Base-by-base conservation (phyloP, 1,139 yeast genomes). In the Taphrina sp. region DNA sequence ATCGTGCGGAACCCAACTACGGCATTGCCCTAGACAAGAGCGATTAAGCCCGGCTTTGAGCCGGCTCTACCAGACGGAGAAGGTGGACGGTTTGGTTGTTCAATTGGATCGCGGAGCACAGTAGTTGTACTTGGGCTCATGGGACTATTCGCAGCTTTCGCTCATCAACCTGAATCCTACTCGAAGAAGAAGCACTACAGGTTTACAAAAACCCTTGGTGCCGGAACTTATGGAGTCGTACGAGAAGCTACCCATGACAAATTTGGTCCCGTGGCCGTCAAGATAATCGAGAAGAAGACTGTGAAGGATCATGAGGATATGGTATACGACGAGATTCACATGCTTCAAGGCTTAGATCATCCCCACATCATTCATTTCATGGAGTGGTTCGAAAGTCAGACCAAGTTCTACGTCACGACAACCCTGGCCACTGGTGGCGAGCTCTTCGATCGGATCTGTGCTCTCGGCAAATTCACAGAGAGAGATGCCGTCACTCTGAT, bases 181-280 rank as follows among this genome's bases (percentile, higher is more conserved):
- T 34, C 43, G 12, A 23, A 33, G 24, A 44, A 52, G 57, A 36
- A 22, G 34, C 52, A 52, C 41, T 52, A 52, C 37, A 46, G 31
- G 33, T 36, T 52, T 34, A 36, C 45, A 10, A 34, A 33, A 20
- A 45, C 52, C n/a, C 46, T 52, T 3, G 96, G 96, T 4, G 95
- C 95, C 0, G 96, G 96, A 2, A 80, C 95, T 1, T 89, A 85
- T 72, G 96, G 96, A 31, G 83, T 87, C 19, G 96, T 89, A 3
- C 76, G 95, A 63, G 80, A 81, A 63, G 96, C 95, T 1, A 73
- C 82, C 46, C 77, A 78, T 63, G 71, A 73, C 58, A 69, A 70
- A 22, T 80, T 83, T 4, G 88, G 85, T 62, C 82, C 85, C 58
- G 95, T 87, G 17, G 96, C 96, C 1, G 80, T 89, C 60, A 89